Evolutionary conservation across 306 rosid genomes (phyloP), one percentile per base, ranked within the genome.

Genomic region (Cicer judaicum): DNA sequence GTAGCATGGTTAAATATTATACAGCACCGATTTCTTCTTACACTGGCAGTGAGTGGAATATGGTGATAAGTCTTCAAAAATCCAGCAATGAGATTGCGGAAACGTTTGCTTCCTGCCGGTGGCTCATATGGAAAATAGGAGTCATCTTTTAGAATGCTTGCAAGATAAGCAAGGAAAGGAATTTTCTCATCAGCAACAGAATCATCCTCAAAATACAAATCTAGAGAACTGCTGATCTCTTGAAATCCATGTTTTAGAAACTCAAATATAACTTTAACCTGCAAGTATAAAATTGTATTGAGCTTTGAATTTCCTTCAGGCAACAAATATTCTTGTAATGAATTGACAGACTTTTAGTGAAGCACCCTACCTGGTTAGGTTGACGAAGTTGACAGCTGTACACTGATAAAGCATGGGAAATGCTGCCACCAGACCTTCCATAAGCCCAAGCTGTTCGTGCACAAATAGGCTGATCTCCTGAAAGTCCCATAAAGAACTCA

Each of bases 111-210:
- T 84, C 99, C 99, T 10, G 94, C 95, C 1, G 99, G 96, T 84
- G 95, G 99, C 87, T 94, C 99, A 73, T 90, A 94, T 5, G 91
- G 85, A 84, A 92, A 84, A 85, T 49, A 76, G 7, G 87, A 84
- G 85, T 78, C 87, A 75, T 85, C 87, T 78, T 89, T 94, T 64
- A 94, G 79, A 73, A 82, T 82, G 40, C 81, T 80, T 63, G 96
- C 89, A 78, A 94, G 95, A 81, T 92, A 89, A 74, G 96, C 95
- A 59, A 92, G 89, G 82, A 92, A 90, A 64, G 99, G 88, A 89
- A 94, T 88, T 92, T 94, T 92, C 89, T 92, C 99, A 77, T 94
- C 99, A 72, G 97, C 99, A 78, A 94, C 96, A 73, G 96, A 89
- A 79, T 94, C 99, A 38, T 94, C 97, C 80, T 85, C 89, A 81